Evolutionary conservation across 495 filamentous ascomycete genomes (phyloP).

Genomic region (Annulohypoxylon stygium): DNA sequence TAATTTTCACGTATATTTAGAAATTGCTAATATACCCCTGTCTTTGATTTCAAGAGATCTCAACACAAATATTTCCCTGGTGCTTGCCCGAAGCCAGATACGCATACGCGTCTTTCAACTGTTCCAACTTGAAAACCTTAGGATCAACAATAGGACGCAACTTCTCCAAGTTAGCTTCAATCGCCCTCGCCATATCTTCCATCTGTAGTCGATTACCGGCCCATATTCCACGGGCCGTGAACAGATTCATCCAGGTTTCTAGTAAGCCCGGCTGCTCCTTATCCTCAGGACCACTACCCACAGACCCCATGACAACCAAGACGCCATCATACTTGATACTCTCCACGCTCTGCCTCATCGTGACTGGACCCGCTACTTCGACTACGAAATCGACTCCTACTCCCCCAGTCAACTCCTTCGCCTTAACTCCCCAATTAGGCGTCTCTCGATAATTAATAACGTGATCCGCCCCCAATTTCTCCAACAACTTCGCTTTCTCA

Average conservation of each 20-base stretch:
- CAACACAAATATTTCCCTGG: constrained; percentile 49
- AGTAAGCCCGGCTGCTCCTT: constrained; percentile 59
- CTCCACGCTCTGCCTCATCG: constrained; percentile 67
- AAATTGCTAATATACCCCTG: constrained; percentile 10
- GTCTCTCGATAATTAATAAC: constrained; percentile 72
- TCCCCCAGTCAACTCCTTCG: constrained; percentile 66
- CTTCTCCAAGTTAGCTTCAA: constrained; percentile 44
- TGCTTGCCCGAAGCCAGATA: constrained; percentile 48
- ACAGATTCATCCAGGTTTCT: constrained; percentile 61
- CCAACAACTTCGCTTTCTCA: constrained; percentile 52
- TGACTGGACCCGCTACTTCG: constrained; percentile 67
- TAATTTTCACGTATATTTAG: background rate
- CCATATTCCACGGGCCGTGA: constrained; percentile 66
- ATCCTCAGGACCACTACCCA: constrained; percentile 58
- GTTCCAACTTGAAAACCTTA: constrained; percentile 45
- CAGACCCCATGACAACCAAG: constrained; percentile 69
- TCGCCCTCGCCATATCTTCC: constrained; percentile 64
- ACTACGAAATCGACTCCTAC: constrained; percentile 71
- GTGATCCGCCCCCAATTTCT: constrained; percentile 63
- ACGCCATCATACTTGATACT: constrained; percentile 67
- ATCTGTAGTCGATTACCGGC: constrained; percentile 65
- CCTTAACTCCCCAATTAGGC: constrained; percentile 72
- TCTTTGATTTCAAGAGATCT: constrained; percentile 29
- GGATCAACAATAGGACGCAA: constrained; percentile 44
- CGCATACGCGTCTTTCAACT: constrained; percentile 50